phyloP scores from a whole-genome alignment of 1,284 basidiomycete genomes.

The Rugosomyces carneus region DNA sequence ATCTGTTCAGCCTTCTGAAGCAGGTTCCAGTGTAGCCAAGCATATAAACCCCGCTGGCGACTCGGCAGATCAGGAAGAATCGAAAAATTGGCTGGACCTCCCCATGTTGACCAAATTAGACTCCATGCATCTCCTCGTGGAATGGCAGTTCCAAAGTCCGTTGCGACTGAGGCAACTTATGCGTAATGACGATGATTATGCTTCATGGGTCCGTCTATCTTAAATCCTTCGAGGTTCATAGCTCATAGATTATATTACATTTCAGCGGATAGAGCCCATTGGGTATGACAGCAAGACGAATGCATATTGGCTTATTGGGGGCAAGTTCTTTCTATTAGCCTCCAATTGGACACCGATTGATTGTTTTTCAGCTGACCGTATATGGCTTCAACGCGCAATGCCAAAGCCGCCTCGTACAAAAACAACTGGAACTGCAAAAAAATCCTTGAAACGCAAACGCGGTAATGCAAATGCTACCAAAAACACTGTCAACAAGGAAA shows the following conservation, averaged over 20 bases:
- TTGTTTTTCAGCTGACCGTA: slow-evolving; percentile 53
- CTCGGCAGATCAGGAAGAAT: slow-evolving; percentile 26
- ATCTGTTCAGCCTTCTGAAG: slow-evolving; percentile 16
- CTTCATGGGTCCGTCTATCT: slow-evolving; percentile 59
- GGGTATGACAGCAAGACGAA: slow-evolving; percentile 80
- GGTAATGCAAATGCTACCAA: slow-evolving; percentile 21
- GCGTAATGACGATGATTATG: slow-evolving; percentile 71
- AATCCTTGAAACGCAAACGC: slow-evolving; percentile 53
- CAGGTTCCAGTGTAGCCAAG: slow-evolving; percentile 8
- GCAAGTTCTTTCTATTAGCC: slow-evolving; percentile 28
- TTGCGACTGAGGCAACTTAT: slow-evolving; percentile 59
- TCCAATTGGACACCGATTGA: not conserved
- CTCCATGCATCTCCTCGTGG: slow-evolving; percentile 61
- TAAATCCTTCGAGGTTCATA: slow-evolving; percentile 11
- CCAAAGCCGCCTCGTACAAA: slow-evolving; percentile 40
- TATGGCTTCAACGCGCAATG: slow-evolving; percentile 78
- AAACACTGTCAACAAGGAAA: slow-evolving; percentile 17
- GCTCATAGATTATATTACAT: not conserved
- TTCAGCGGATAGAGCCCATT: slow-evolving; percentile 78
- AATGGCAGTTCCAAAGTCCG: slow-evolving; percentile 80
- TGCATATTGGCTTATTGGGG: slow-evolving; percentile 85
- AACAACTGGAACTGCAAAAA: slow-evolving; percentile 9
- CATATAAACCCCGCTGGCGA: slow-evolving; percentile 5
- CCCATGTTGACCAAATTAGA: slow-evolving; percentile 73
- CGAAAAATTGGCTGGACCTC: slow-evolving; percentile 63